Percentiles rank a stretch among this genome's conserved stretches.
These are phyloP conservation scores for Linum trigynum DNA, from an alignment of 345 rosid species.

Conservation along the genomic window DNA sequence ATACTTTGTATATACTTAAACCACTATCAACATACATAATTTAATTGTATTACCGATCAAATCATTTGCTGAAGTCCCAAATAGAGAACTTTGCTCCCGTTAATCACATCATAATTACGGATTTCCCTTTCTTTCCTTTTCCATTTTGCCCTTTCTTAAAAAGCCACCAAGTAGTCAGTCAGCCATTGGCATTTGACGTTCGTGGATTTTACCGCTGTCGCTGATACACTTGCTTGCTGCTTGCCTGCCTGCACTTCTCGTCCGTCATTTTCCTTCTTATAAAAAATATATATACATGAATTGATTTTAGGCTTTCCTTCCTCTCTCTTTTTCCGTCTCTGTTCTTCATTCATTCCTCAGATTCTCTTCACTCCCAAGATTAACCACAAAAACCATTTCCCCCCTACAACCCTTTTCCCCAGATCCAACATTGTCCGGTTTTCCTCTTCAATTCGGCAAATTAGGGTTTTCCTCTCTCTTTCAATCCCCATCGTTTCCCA, in stretches of 20 bases:
- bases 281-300: too few species aligned
- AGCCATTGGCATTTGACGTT: too few species aligned
- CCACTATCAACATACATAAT: too few species aligned
- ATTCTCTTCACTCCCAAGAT: conserved; percentile 7
- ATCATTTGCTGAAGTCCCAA: too few species aligned
- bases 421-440: not conserved
- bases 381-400: not conserved
- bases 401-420: not conserved
- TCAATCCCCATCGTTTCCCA: not conserved
- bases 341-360: not conserved
- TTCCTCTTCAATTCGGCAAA: not conserved
- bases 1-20: too few species aligned
- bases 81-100: not conserved
- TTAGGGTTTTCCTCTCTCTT: not conserved
- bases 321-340: not conserved
- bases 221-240: too few species aligned
- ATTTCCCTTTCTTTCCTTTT: conserved; percentile 18
- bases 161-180: too few species aligned
- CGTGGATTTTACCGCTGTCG: too few species aligned
- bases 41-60: too few species aligned
- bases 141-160: too few species aligned
- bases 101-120: conserved; percentile 24
- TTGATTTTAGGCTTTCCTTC: not conserved
- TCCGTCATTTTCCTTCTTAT: too few species aligned
- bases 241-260: too few species aligned